A percentile compares a stretch with the other conserved stretches of the same genome.
phyloP scores from a whole-genome alignment of 306 rosid species.

The Castanea sativa region DNA sequence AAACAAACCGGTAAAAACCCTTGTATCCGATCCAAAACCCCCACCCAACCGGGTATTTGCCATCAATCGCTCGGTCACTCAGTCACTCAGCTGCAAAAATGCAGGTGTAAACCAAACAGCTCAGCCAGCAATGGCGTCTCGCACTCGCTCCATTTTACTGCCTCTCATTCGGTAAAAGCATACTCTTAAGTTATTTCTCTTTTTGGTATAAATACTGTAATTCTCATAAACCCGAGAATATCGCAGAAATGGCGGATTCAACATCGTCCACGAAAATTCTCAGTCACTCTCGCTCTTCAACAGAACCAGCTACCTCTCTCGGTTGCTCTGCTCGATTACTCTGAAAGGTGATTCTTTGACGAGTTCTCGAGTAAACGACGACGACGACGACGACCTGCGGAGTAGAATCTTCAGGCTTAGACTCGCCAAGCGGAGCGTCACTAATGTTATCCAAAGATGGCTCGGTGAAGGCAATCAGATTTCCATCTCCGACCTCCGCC shows the following conservation, averaged over 20 bases:
- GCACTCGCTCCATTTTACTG: too few species aligned
- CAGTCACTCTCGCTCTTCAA: slow-evolving; percentile 15
- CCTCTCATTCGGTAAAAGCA: too few species aligned
- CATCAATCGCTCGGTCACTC: too few species aligned
- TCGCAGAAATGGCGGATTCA: slow-evolving; percentile 30
- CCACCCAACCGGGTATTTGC: too few species aligned
- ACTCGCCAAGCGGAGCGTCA: slow-evolving; percentile 83
- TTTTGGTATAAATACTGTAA: too few species aligned
- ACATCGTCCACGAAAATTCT: slow-evolving; percentile 6
- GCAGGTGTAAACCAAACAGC: too few species aligned
- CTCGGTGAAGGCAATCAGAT: slow-evolving; percentile 64
- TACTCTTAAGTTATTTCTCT: too few species aligned
- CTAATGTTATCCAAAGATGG: slow-evolving; percentile 77
- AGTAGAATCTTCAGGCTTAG: slow-evolving; percentile 69
- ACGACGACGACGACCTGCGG: slow-evolving; percentile 50
- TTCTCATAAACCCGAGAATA: too few species aligned
- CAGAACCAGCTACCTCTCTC: slow-evolving; percentile 14
- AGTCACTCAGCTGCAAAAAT: too few species aligned
- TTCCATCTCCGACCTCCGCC: slow-evolving; percentile 61
- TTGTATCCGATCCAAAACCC: too few species aligned
- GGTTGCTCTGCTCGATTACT: slow-evolving; percentile 52
- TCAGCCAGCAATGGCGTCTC: too few species aligned
- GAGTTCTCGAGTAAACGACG: slow-evolving; percentile 19
- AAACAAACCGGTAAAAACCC: too few species aligned
- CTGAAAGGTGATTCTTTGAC: slow-evolving; percentile 32